Evolutionary conservation across 306 rosid genomes (phyloP).

Genomic region (Senna siamea): DNA sequence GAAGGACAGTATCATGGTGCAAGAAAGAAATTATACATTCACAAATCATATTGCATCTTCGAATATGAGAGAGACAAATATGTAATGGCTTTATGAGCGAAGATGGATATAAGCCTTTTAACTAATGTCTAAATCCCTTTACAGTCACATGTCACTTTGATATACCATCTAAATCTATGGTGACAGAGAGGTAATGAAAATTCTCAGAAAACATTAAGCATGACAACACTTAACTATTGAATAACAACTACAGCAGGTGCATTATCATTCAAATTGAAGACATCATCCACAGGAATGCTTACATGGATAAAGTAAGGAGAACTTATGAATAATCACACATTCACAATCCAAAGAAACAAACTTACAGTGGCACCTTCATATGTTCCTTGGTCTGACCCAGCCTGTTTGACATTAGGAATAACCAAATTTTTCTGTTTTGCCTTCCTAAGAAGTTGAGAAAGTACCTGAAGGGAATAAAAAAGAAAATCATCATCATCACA

Average conservation of each 20-base stretch:
- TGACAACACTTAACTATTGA: conserved; percentile 1
- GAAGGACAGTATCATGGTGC: conserved; percentile 9
- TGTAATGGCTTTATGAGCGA: not conserved
- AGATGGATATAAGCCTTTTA: conserved; percentile 5
- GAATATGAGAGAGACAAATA: not conserved
- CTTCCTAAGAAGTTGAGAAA: conserved; percentile 99
- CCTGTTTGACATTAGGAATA: conserved; percentile 83
- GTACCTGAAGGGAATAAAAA: conserved; percentile 61
- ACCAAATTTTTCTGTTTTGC: conserved; percentile 89
- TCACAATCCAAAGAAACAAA: conserved; percentile 25
- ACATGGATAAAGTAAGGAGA: not conserved
- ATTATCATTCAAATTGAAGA: conserved; percentile 22
- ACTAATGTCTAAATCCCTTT: not conserved
- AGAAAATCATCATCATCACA: not conserved
- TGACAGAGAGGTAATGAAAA: conserved; percentile 1
- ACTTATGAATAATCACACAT: not conserved
- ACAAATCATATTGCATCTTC: not conserved
- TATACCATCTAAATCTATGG: conserved; percentile 21
- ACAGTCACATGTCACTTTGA: conserved; percentile 4
- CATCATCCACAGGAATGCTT: not conserved
- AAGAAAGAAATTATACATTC: not conserved
- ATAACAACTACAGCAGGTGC: conserved; percentile 3
- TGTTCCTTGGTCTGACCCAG: conserved; percentile 98
- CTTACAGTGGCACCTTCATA: conserved; percentile 99
- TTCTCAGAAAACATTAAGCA: conserved; percentile 17